Conservation (phyloP, 2,329 filamentous ascomycete species). For the Claviceps digitariae region DNA sequence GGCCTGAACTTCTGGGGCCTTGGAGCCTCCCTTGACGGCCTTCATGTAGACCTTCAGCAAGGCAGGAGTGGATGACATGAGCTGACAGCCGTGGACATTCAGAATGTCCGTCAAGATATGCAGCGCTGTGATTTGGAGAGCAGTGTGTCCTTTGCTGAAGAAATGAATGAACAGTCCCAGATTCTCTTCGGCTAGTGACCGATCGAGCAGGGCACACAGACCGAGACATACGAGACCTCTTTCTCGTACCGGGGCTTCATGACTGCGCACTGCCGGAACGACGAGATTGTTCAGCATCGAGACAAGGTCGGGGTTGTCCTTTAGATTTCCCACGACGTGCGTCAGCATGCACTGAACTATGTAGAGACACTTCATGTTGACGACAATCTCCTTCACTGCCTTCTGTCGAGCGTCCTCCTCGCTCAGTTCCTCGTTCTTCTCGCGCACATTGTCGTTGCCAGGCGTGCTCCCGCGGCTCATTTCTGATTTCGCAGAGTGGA, state of each 20-base stretch:
- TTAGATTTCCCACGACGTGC: constrained; percentile 77
- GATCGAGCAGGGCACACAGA: constrained; percentile 80
- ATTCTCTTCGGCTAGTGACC: constrained; percentile 84
- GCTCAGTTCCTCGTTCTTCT: constrained; percentile 29
- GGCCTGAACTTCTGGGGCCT: constrained; percentile 61
- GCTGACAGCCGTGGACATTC: constrained; percentile 71
- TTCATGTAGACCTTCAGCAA: constrained; percentile 78
- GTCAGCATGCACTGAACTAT: constrained; percentile 96
- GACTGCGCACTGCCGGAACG: constrained; percentile 84
- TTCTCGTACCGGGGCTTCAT: constrained; percentile 86
- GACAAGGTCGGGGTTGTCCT: constrained; percentile 81
- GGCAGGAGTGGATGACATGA: constrained; percentile 52
- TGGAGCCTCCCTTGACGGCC: constrained; percentile 59
- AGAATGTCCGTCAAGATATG: constrained; percentile 91
- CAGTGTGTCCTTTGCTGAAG: constrained; percentile 83
- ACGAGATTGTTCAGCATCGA: constrained; percentile 98
- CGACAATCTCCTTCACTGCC: constrained; percentile 79
- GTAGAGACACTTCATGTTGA: constrained; percentile 96
- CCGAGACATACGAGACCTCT: constrained; percentile 80
- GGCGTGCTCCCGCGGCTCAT: constrained; percentile 53
- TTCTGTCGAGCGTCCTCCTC: constrained; percentile 59
- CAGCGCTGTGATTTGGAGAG: constrained; percentile 76
- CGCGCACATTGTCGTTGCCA: constrained; percentile 30
- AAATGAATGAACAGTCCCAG: constrained; percentile 89
- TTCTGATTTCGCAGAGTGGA: constrained; percentile 85